phyloP scores from a whole-genome alignment of 495 filamentous ascomycete species.

The Durotheca rogersii region DNA sequence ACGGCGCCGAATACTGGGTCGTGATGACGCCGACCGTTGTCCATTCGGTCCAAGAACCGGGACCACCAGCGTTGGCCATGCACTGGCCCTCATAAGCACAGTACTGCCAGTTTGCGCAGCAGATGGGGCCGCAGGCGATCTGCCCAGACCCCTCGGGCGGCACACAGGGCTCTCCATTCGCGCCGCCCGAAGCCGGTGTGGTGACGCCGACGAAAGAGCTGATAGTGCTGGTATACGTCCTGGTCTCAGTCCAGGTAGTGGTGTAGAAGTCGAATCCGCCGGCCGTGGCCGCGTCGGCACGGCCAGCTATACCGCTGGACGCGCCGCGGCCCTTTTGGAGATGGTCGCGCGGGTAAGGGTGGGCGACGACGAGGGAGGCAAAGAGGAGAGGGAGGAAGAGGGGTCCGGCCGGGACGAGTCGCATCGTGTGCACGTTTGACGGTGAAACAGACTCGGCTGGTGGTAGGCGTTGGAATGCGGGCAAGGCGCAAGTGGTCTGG shows the following conservation, averaged over 20 bases:
- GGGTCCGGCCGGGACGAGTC: slow-evolving; percentile 11
- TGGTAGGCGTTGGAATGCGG: slow-evolving; percentile 21
- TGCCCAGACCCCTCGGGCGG: slow-evolving; percentile 55
- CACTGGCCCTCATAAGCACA: slow-evolving; percentile 59
- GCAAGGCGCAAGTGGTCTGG: slow-evolving; percentile 8
- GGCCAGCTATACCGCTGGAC: slow-evolving; percentile 49
- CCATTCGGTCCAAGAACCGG: slow-evolving; percentile 40
- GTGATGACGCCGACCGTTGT: slow-evolving; percentile 46
- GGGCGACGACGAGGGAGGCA: slow-evolving; percentile 39
- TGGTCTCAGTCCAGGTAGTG: slow-evolving; percentile 70
- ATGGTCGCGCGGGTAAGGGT: slow-evolving; percentile 44
- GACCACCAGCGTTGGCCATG: slow-evolving; percentile 32
- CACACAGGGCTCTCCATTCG: slow-evolving; percentile 55
- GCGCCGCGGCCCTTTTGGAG: slow-evolving; percentile 61
- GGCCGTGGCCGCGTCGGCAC: slow-evolving; percentile 32
- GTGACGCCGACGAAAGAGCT: slow-evolving; percentile 43
- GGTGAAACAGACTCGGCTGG: slow-evolving; percentile 6
- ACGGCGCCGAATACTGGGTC: slow-evolving; percentile 57
- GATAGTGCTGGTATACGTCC: slow-evolving; percentile 66
- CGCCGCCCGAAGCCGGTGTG: slow-evolving; percentile 40
- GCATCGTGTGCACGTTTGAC: slow-evolving; percentile 32
- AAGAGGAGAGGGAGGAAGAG: slow-evolving; percentile 32
- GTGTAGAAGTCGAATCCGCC: slow-evolving; percentile 63
- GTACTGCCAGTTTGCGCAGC: slow-evolving; percentile 71
- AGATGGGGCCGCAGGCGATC: slow-evolving; percentile 68